Conservation (phyloP, 257 asterid genomes). For the Cinchona pubescens region DNA sequence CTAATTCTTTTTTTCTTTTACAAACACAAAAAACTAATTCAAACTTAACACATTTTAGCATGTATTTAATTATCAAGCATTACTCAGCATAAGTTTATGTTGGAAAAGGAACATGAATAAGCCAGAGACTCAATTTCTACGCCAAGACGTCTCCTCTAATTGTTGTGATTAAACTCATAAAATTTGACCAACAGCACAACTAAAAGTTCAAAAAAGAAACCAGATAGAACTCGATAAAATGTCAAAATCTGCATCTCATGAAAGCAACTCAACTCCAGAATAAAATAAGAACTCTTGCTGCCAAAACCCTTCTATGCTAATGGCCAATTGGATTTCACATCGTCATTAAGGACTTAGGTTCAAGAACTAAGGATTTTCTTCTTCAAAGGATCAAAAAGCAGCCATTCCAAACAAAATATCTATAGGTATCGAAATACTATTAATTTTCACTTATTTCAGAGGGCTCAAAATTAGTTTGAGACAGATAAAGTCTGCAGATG, state of each 20-base stretch:
- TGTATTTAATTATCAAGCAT: too few relatives aligned
- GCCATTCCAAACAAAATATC: neutral
- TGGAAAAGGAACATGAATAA: neutral
- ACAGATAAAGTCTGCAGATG: neutral
- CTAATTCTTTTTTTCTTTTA: too few relatives aligned
- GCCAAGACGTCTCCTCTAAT: neutral
- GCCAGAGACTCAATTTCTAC: neutral
- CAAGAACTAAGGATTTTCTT: neutral
- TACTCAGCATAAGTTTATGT: neutral
- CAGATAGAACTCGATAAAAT: neutral
- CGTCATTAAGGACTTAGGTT: neutral
- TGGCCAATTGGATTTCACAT: neutral
- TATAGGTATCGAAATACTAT: too few relatives aligned
- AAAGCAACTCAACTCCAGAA: neutral
- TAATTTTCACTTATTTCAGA: too few relatives aligned
- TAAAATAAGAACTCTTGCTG: neutral
- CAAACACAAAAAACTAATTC: neutral
- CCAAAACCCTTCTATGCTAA: neutral
- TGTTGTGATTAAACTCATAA: neutral
- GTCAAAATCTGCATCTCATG: neutral
- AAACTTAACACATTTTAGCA: neutral
- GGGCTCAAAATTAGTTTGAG: neutral
- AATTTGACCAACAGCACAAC: neutral
- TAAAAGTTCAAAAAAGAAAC: neutral
- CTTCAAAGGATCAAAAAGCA: neutral